phyloP scores from a whole-genome alignment of 257 asterid genomes.

The Jacaranda copaia region DNA sequence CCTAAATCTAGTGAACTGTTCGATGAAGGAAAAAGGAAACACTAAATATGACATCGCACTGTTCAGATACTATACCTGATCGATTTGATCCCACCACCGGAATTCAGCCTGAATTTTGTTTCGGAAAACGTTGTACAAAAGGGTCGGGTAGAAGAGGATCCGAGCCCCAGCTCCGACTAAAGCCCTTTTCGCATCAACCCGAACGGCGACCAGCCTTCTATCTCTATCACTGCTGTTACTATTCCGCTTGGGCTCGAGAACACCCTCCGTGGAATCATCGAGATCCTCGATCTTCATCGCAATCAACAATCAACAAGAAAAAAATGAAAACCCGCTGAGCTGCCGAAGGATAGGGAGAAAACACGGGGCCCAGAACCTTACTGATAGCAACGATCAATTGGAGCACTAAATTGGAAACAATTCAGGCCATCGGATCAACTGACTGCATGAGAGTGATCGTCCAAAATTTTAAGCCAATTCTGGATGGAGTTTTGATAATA shows the following conservation, averaged over 20 bases:
- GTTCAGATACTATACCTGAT: slow-evolving; percentile 61
- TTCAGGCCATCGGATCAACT: slow-evolving; percentile 19
- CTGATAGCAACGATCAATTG: slow-evolving; percentile 1
- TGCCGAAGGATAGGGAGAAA: slow-evolving; percentile 5
- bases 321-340: slow-evolving; percentile 2
- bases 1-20: neutral
- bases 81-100: slow-evolving; percentile 97
- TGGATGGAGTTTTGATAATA: neutral
- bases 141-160: slow-evolving; percentile 94
- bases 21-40: neutral
- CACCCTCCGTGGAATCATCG: slow-evolving; percentile 51
- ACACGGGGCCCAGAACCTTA: slow-evolving; percentile 11
- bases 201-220: slow-evolving; percentile 59
- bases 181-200: slow-evolving; percentile 84
- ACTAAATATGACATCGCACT: neutral
- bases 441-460: neutral
- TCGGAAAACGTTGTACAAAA: slow-evolving; percentile 85
- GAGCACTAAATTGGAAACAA: slow-evolving; percentile 10
- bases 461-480: neutral
- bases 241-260: slow-evolving; percentile 32
- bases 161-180: slow-evolving; percentile 97
- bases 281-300: slow-evolving; percentile 85
- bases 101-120: slow-evolving; percentile 84
- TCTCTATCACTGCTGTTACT: slow-evolving; percentile 32
- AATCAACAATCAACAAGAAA: slow-evolving; percentile 22